A percentile compares a stretch with the other conserved stretches of the same genome.
These are phyloP conservation scores for Adansonia madagascariensis DNA, from an alignment of 441 rosid genomes.

Conservation along the genomic window DNA sequence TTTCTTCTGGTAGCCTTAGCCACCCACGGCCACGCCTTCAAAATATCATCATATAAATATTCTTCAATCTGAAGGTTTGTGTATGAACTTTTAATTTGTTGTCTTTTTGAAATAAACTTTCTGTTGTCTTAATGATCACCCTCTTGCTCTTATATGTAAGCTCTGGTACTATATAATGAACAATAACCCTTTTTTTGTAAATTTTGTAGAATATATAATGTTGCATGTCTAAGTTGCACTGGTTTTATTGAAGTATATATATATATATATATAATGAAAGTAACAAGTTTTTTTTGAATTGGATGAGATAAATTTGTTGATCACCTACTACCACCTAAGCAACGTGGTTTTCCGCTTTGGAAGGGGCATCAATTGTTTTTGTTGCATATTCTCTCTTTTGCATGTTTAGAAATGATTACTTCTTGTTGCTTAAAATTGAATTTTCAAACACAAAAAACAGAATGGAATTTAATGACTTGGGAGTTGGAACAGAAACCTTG, in stretches of 20 bases:
- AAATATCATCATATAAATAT: neutral
- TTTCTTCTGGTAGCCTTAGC: slow-evolving; percentile 43
- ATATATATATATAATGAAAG: neutral
- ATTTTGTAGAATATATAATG: neutral
- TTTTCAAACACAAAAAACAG: too few species aligned
- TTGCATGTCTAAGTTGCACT: neutral
- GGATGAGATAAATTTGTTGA: neutral
- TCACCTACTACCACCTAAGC: neutral
- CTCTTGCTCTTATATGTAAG: neutral
- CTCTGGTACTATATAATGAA: neutral
- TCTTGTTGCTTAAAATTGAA: too few species aligned
- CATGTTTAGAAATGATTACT: too few species aligned
- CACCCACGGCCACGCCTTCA: neutral
- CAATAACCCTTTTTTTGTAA: neutral
- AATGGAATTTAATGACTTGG: too few species aligned
- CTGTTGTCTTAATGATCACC: neutral
- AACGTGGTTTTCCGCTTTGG: neutral
- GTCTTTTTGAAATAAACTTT: slow-evolving; percentile 10
- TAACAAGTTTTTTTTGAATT: neutral
- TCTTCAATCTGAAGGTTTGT: neutral
- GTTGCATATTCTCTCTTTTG: too few species aligned
- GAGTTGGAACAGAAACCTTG: too few species aligned
- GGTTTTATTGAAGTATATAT: neutral
- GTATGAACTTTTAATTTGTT: neutral
- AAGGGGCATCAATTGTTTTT: neutral